These are phyloP conservation scores for Yamadazyma paraphyllophila DNA, from an alignment of 805 yeast species.

Conservation along the genomic window DNA sequence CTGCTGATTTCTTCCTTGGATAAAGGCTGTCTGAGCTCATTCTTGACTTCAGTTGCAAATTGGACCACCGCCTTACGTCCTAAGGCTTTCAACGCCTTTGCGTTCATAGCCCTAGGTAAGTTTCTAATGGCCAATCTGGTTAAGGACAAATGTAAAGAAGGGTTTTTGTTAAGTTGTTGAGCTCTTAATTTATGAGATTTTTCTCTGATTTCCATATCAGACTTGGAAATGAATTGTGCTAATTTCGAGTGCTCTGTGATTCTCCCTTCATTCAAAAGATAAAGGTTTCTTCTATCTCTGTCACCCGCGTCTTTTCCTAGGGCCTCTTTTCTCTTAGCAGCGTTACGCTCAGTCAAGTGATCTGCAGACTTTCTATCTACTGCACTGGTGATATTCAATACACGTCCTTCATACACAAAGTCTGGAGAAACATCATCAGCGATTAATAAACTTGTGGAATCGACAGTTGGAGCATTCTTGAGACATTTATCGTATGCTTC, in stretches of 20 bases:
- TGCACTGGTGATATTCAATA: slow-evolving; percentile 77
- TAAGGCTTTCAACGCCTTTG: slow-evolving; percentile 82
- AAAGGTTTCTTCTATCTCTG: slow-evolving; percentile 81
- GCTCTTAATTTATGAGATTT: slow-evolving; percentile 83
- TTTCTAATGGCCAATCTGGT: slow-evolving; percentile 94
- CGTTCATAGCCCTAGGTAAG: slow-evolving; percentile 88
- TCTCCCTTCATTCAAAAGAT: slow-evolving; percentile 90
- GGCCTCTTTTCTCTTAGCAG: slow-evolving; percentile 66
- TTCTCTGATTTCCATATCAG: slow-evolving; percentile 85
- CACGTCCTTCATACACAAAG: slow-evolving; percentile 91
- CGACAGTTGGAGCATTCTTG: slow-evolving; percentile 71
- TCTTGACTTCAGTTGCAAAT: slow-evolving; percentile 86
- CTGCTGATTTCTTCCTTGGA: slow-evolving; percentile 85
- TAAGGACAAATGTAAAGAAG: slow-evolving; percentile 86
- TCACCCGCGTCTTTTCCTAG: slow-evolving; percentile 79
- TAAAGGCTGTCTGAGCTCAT: slow-evolving; percentile 73
- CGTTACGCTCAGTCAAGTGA: slow-evolving; percentile 67
- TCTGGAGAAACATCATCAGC: slow-evolving; percentile 90
- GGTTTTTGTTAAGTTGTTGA: slow-evolving; percentile 86
- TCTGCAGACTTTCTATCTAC: slow-evolving; percentile 85
- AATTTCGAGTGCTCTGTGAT: slow-evolving; percentile 77
- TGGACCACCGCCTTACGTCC: slow-evolving; percentile 94
- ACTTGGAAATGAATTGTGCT: slow-evolving; percentile 60
- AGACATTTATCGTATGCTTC: slow-evolving; percentile 68
- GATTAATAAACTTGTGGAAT: slow-evolving; percentile 63